Evolutionary conservation across 345 rosid species (phyloP).

Genomic region (Salix koriyanagi): DNA sequence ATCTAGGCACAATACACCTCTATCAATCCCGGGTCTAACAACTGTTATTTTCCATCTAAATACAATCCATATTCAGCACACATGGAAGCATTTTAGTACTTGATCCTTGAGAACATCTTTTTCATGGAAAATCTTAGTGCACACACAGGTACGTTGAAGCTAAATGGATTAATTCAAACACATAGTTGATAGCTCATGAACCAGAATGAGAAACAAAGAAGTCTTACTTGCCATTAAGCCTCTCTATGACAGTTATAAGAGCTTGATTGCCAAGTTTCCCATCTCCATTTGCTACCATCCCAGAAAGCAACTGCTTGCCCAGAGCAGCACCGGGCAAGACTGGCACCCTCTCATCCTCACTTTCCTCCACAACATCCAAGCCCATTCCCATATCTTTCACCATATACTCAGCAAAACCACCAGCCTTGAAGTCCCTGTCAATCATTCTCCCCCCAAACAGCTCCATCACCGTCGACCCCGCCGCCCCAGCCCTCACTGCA

Average conservation of each 20-base stretch:
- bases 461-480: constrained; percentile 67
- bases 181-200: neutral
- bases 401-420: constrained; percentile 71
- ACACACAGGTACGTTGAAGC: neutral
- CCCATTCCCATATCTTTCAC: constrained; percentile 92
- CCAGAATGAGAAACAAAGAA: neutral
- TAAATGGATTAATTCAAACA: neutral
- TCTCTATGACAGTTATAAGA: constrained; percentile 58
- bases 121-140: neutral
- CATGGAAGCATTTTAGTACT: neutral
- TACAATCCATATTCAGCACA: neutral
- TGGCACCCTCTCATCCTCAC: constrained; percentile 32
- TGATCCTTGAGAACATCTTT: too few species aligned
- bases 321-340: constrained; percentile 69
- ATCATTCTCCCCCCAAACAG: constrained; percentile 67
- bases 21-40: neutral
- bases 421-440: constrained; percentile 55
- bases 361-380: constrained; percentile 46
- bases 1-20: neutral
- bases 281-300: constrained; percentile 83
- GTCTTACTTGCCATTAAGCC: constrained; percentile 56
- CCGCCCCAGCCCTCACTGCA: constrained; percentile 57
- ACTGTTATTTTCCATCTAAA: too few species aligned
- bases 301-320: constrained; percentile 66
- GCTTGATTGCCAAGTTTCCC: constrained; percentile 71